Conservation (phyloP, 169 alveolate species). For the Plasmodium cynomolgi region DNA sequence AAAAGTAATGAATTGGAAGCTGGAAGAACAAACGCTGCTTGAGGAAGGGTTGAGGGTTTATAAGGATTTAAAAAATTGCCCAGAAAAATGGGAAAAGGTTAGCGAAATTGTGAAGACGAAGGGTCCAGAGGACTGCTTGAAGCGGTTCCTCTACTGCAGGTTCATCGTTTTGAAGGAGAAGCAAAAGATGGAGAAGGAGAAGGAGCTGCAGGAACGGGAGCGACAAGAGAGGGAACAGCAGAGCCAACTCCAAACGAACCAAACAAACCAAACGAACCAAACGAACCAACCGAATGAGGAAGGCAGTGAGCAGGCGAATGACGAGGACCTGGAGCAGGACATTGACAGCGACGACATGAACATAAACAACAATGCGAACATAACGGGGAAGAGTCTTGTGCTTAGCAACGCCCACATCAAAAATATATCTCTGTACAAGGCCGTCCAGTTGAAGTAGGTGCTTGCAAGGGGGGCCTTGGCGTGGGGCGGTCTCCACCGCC, state of each 20-base stretch:
- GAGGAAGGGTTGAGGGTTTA: slow-evolving; percentile 56
- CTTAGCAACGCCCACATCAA: slow-evolving; percentile 30
- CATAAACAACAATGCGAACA: slow-evolving; percentile 44
- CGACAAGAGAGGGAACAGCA: not conserved
- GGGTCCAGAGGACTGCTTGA: slow-evolving; percentile 55
- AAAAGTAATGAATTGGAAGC: slow-evolving; percentile 63
- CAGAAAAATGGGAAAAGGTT: slow-evolving; percentile 66
- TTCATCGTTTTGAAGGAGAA: slow-evolving; percentile 49
- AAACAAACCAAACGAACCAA: not conserved
- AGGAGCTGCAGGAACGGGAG: not conserved
- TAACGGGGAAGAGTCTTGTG: slow-evolving; percentile 43
- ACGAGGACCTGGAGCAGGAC: slow-evolving; percentile 51
- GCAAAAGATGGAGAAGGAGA: slow-evolving; percentile 28
- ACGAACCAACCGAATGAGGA: slow-evolving; percentile 1
- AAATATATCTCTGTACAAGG: slow-evolving; percentile 55
- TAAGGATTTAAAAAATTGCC: slow-evolving; percentile 65
- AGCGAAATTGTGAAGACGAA: slow-evolving; percentile 55
- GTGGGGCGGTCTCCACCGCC: not conserved
- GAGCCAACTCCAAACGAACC: not conserved
- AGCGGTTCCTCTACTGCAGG: slow-evolving; percentile 70
- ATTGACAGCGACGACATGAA: slow-evolving; percentile 71
- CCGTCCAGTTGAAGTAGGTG: slow-evolving; percentile 47
- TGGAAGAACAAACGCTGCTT: slow-evolving; percentile 57
- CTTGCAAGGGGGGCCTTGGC: not conserved
- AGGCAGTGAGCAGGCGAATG: not conserved